phyloP scores from a whole-genome alignment of 2,329 filamentous ascomycete species.

The Sarocladium strictum region DNA sequence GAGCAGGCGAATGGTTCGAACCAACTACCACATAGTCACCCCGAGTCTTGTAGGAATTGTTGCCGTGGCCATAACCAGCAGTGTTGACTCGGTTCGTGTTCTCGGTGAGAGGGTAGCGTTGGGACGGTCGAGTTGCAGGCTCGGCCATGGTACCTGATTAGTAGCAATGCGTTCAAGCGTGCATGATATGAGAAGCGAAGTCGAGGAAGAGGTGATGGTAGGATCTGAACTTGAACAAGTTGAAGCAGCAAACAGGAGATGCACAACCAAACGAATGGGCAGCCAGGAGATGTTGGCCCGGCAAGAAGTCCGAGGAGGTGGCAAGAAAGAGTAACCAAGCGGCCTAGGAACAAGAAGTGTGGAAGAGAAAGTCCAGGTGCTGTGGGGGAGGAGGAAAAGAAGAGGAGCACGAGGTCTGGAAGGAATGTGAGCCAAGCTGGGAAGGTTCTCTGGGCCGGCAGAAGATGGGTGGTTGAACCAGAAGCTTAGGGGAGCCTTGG shows the following conservation, averaged over 20 bases:
- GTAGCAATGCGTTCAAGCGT: conserved; percentile 6
- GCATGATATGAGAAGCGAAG: conserved; percentile 8
- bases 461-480: not conserved
- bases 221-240: conserved; percentile 1
- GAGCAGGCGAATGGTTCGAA: conserved; percentile 14
- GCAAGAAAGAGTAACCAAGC: not conserved
- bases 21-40: not conserved
- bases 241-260: not conserved
- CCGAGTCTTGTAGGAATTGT: conserved; percentile 24
- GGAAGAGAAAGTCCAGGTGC: not conserved
- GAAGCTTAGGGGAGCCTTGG: not conserved
- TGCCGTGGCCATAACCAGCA: conserved; percentile 21
- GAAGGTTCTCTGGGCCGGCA: not conserved
- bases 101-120: conserved; percentile 39
- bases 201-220: not conserved
- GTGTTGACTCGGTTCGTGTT: conserved; percentile 42
- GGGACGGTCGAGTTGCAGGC: conserved; percentile 20
- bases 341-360: not conserved
- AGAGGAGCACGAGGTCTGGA: not conserved
- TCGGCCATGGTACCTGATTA: conserved; percentile 24
- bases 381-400: not conserved
- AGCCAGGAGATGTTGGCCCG: conserved; percentile 3
- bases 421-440: conserved; percentile 8
- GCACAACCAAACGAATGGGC: conserved; percentile 6
- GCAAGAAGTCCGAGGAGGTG: not conserved